Base-by-base conservation (phyloP, 495 filamentous ascomycete genomes). In the Annulohypoxylon nitens region DNA sequence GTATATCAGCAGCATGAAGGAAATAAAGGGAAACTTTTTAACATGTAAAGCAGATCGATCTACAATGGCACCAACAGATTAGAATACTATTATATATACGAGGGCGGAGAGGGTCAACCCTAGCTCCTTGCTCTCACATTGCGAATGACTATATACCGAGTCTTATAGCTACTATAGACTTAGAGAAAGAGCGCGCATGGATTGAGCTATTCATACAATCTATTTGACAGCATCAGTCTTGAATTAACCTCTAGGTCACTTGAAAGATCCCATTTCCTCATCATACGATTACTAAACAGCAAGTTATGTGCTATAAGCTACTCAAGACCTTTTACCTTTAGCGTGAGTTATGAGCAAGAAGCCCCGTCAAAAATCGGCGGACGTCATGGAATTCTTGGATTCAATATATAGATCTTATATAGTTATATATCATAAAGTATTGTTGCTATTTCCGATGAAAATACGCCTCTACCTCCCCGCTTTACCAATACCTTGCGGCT, bases 51-150 rank as follows among this genome's bases (percentile, higher is more conserved):
- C 50, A 67, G 63, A 72, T 67, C 69, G 69, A 61, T 51, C 61
- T 61, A 36, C 36, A 23, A 55, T 20, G 67, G 60, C 34, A 50
- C 48, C 39, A 59, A 55, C 88, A 93, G 69, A 82, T 87, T 67
- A 91, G 75, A 81, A 74, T 76, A 89, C 51, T 30, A 84, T 87
- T 62, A 65, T 60, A 30, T 23, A 64, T 55, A 23, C 12, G 30
- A 67, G 14, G 20, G 50, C 25, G 41, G n/a, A 43, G 57, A 59
- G 58, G 64, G 47, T 14, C 23, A 18, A 8, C 12, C 30, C 51
- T 37, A 16, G 12, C 60, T 63, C 14, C 14, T 34, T 43, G 20
- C 36, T 50, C 37, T 65, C 53, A 58, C 37, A 30, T 58, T 26
- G 2, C 30, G 26, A 34, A 48, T 16, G 8, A 66, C n/a, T 12